Percentiles rank a stretch among this genome's conserved stretches.
Evolutionary conservation across 306 rosid species (phyloP).

Genomic region (peach (Prunus persica)): DNA sequence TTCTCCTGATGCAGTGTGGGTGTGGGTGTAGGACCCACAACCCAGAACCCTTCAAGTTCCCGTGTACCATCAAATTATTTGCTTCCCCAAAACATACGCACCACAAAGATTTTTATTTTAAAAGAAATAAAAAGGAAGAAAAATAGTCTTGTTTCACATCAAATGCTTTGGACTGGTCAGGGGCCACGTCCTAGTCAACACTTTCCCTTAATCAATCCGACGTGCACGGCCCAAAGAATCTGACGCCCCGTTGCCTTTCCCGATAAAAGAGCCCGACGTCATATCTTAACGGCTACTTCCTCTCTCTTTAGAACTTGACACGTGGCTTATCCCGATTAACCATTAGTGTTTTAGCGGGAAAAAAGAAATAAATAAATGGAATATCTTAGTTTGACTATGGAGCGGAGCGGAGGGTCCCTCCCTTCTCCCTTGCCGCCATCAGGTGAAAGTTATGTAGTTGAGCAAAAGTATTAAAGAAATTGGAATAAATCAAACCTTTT

Average conservation of each 20-base stretch:
- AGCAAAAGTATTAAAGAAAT: neutral
- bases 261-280: conserved; percentile 26
- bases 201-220: conserved; percentile 5
- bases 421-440: conserved; percentile 33
- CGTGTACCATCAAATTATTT: conserved; percentile 7
- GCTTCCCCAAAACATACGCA: neutral
- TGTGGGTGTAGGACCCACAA: neutral
- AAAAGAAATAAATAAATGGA: neutral
- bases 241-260: conserved; percentile 17
- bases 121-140: neutral
- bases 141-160: neutral
- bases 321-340: conserved; percentile 36
- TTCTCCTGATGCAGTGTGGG: neutral
- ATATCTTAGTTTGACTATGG: conserved; percentile 23
- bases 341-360: conserved; percentile 54
- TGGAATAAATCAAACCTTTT: neutral
- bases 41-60: conserved; percentile 17
- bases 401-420: neutral
- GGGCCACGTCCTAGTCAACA: conserved; percentile 35
- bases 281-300: conserved; percentile 62
- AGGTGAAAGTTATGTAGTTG: conserved; percentile 20
- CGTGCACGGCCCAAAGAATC: conserved; percentile 14
- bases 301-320: conserved; percentile 32
- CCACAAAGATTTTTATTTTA: neutral
- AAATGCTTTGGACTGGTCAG: neutral